Evolutionary conservation across 148 eudicot species (phyloP).

Genomic region (Silene latifolia): DNA sequence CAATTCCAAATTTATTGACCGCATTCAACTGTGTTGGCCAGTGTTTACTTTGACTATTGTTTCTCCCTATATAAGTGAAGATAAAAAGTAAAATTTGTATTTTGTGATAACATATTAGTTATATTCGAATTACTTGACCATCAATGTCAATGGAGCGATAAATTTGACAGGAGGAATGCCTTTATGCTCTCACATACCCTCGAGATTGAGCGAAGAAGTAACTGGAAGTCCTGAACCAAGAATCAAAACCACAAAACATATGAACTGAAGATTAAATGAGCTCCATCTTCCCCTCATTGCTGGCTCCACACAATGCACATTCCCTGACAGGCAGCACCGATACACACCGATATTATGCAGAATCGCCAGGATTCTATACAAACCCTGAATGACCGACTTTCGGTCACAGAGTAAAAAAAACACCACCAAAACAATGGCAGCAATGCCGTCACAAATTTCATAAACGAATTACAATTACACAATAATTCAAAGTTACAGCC

Average conservation of each 20-base stretch:
- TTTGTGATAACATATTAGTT: too few relatives aligned
- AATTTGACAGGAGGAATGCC: background rate
- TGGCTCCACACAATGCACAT: slow-evolving; percentile 37
- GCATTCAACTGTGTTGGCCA: too few relatives aligned
- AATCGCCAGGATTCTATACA: slow-evolving; percentile 60
- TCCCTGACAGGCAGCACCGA: slow-evolving; percentile 47
- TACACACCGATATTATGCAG: slow-evolving; percentile 25
- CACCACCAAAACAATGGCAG: slow-evolving; percentile 7
- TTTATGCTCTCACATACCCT: slow-evolving; percentile 42
- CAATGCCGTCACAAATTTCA: slow-evolving; percentile 4
- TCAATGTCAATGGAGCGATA: background rate
- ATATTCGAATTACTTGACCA: too few relatives aligned
- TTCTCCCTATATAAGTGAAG: background rate
- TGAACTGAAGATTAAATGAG: slow-evolving; percentile 35
- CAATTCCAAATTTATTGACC: too few relatives aligned
- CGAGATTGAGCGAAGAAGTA: slow-evolving; percentile 59
- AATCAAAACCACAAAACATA: slow-evolving; percentile 46
- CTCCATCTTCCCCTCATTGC: slow-evolving; percentile 77
- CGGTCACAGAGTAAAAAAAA: slow-evolving; percentile 5
- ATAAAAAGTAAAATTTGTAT: too few relatives aligned
- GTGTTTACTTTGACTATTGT: too few relatives aligned
- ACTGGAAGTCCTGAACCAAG: slow-evolving; percentile 46
- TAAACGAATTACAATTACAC: slow-evolving; percentile 15
- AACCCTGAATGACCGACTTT: slow-evolving; percentile 38
- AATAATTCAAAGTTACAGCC: slow-evolving; percentile 18